Base-by-base conservation (phyloP, 345 rosid genomes). In the Chamaenerion angustifolium region DNA sequence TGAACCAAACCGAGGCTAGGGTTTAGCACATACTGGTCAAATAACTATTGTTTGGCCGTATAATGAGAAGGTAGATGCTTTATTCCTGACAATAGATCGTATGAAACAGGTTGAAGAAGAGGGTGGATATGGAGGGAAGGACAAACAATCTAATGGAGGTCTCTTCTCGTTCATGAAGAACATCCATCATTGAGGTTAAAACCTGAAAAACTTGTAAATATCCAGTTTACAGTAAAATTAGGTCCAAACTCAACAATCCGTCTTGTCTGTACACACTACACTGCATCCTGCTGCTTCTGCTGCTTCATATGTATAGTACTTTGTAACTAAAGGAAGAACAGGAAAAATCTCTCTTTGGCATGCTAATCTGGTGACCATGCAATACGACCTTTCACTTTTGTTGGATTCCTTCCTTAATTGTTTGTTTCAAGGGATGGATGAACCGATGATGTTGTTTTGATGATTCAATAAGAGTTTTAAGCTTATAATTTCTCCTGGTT, bases 71-170 rank as follows among this genome's bases (percentile, higher is more conserved):
- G 9, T 37, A 12, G 4, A 43, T 52, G 13, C 42, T 48, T 55
- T 17, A 11, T 23, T 42, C 25, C 11, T 44, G 60, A 51, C 43
- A 48, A 25, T 54, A 43, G 16, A n/a, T 51, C 42, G 58, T 31
- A 31, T 31, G 37, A 31, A 64, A 44, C 76, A 92, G 95, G 79
- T 87, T 56, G 79, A 52, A 44, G 72, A 58, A 47, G 80, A 62
- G 49, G 59, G 60, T 48, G 89, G 77, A 45, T 77, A 75, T 27
- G 40, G 69, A 12, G 60, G 53, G 56, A 77, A 58, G 72, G 74
- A 59, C 52, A 78, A 75, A 61, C 69, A 75, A 37, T 45, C 64
- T 8, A 68, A 76, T 13, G 64, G 79, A 4, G 64, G 81, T 1
- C 54, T 54, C 41, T 72, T 92, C 46, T 69, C 83, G 41, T 62